Evolutionary conservation across 768 basidiomycete species (phyloP).

Genomic region (Boletus insuetus): DNA sequence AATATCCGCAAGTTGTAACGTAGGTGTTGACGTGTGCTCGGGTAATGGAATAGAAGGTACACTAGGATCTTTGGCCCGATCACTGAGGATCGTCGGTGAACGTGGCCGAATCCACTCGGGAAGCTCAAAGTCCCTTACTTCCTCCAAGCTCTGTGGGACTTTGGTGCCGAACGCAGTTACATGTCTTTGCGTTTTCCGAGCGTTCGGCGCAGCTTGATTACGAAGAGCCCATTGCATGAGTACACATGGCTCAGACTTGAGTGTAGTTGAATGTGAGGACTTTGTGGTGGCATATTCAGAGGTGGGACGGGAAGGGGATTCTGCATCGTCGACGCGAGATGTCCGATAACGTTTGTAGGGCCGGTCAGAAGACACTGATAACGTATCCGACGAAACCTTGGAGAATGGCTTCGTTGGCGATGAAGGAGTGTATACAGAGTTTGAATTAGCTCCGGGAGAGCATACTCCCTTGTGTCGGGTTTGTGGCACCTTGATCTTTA

Average conservation of each 20-base stretch:
- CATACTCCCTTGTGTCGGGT: conserved; percentile 17
- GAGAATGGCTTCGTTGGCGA: conserved; percentile 28
- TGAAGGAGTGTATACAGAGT: conserved; percentile 6
- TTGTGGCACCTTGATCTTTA: conserved; percentile 36
- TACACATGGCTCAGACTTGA: conserved; percentile 32
- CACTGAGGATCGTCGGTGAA: conserved; percentile 16
- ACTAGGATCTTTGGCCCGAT: conserved; percentile 3
- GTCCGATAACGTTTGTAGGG: conserved; percentile 30
- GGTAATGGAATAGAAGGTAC: conserved; percentile 2
- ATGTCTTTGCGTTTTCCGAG: conserved; percentile 51
- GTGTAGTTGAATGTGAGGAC: conserved; percentile 2
- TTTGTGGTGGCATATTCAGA: conserved; percentile 18
- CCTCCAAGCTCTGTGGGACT: conserved; percentile 48
- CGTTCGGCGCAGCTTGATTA: conserved; percentile 40
- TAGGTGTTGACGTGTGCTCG: conserved; percentile 6
- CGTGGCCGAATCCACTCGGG: conserved; percentile 48
- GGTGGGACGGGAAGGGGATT: conserved; percentile 24
- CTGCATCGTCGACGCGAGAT: conserved; percentile 16
- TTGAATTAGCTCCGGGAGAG: conserved; percentile 19
- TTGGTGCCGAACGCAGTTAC: conserved; percentile 59
- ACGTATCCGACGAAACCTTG: conserved; percentile 29
- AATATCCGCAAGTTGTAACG: conserved; percentile 8
- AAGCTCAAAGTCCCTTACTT: conserved; percentile 52
- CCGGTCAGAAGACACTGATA: conserved; percentile 27
- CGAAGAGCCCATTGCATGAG: conserved; percentile 53